Base-by-base conservation (phyloP, 257 asterid species). In the Lavandula angustifolia region DNA sequence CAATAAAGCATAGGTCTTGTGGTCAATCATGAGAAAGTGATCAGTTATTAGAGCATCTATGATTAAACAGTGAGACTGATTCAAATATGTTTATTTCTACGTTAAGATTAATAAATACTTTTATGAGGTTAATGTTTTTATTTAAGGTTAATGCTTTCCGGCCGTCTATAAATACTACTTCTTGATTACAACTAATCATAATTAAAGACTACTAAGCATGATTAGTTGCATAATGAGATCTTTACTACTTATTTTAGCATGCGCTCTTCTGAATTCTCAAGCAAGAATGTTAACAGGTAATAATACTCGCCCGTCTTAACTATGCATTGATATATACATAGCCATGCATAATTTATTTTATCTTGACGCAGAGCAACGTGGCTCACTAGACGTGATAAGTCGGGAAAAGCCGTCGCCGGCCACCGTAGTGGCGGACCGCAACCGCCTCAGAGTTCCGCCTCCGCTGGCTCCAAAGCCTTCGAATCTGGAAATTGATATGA, bases 211-310 rank as follows among this genome's bases (percentile, higher is more conserved):
- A 60, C 32, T 35, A 35, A 54, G 53, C 27, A 54, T 54, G 32
- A 44, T 34, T 9, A 16, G 37, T 9, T 18, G 22, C 66, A 66
- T 35, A 9, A 66, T 73, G 73, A 60, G 54, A 43, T 66, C 60
- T 44, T 73, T 60, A 40, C 54, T 73, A 10, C 73, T 73, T 53
- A 72, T 72, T 49, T 49, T 66, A 50, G 18, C 22, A 54, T 12
- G 56, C 32, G 48, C 78, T 53, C 46, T 73, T 35, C 12, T 27
- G 41, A 43, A 52, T 13, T 60, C 69, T 60, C 66, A 73, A 35
- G 78, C 78, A 43, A 73, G 66, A 66, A 42, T 29, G 5, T 29
- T 73, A 6, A 33, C 38, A 52, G 78, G 69, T 73, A 64, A 18
- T 1, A 22, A 22, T 22, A 22, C 27, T 22, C 27, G 27, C 2